These are phyloP conservation scores for Phytophthora citrophthora DNA, from an alignment of 352 stramenopile species.

Conservation along the genomic window DNA sequence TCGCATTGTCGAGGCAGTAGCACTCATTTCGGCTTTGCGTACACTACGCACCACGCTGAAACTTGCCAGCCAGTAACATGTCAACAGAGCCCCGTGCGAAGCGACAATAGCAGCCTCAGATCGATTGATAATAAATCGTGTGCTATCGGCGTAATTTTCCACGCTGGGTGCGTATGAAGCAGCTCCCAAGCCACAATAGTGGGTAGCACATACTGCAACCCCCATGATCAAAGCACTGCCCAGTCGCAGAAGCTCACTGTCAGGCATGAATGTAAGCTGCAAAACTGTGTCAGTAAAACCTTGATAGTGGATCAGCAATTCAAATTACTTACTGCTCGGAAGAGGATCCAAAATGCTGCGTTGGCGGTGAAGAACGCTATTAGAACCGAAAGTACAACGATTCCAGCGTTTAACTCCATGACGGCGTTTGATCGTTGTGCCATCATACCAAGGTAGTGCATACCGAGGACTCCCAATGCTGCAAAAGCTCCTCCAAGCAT, in stretches of 20 bases:
- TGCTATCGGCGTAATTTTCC: conserved; percentile 40
- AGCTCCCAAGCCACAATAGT: conserved; percentile 58
- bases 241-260: conserved; percentile 52
- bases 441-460: conserved; percentile 78
- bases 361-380: conserved; percentile 66
- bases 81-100: conserved; percentile 51
- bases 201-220: conserved; percentile 60
- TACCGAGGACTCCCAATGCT: conserved; percentile 61
- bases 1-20: conserved; percentile 19
- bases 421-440: conserved; percentile 51
- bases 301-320: background rate
- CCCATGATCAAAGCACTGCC: conserved; percentile 67
- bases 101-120: conserved; percentile 34
- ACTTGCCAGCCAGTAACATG: conserved; percentile 63
- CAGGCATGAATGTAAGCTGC: conserved; percentile 64
- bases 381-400: conserved; percentile 52
- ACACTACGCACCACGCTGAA: conserved; percentile 36
- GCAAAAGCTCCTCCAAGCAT: conserved; percentile 57
- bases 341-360: conserved; percentile 73
- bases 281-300: conserved; percentile 10
- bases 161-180: conserved; percentile 40
- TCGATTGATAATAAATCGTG: conserved; percentile 44
- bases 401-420: conserved; percentile 43
- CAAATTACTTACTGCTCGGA: conserved; percentile 44
- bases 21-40: conserved; percentile 29